These are phyloP conservation scores for Tylopilus orsonianus DNA, from an alignment of 1,284 basidiomycete species.

Conservation along the genomic window DNA sequence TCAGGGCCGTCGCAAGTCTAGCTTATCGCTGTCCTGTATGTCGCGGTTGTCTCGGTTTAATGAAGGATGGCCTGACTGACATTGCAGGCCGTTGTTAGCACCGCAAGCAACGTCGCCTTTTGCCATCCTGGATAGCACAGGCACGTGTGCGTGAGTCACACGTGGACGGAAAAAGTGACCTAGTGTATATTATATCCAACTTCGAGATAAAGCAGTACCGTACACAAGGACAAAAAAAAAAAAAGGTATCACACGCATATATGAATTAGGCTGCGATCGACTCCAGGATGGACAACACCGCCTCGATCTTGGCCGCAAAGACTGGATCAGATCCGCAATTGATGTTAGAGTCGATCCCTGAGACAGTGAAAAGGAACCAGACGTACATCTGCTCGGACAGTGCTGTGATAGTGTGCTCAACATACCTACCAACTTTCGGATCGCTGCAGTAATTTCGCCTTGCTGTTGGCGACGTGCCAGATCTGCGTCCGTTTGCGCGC, in stretches of 20 bases:
- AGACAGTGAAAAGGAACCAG: not conserved
- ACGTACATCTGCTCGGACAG: slow-evolving; percentile 21
- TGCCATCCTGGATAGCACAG: slow-evolving; percentile 24
- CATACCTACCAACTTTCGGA: slow-evolving; percentile 15
- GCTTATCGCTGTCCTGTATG: slow-evolving; percentile 27
- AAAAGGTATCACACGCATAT: not conserved
- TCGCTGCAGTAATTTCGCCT: slow-evolving; percentile 15
- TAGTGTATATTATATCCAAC: slow-evolving; percentile 1
- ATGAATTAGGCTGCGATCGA: slow-evolving; percentile 18
- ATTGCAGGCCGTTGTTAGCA: slow-evolving; percentile 10
- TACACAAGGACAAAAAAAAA: not conserved
- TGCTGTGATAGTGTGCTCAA: slow-evolving; percentile 23
- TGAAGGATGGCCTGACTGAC: slow-evolving; percentile 1
- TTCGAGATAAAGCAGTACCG: not conserved
- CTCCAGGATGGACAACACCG: slow-evolving; percentile 25
- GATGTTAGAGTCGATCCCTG: not conserved
- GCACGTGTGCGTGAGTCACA: slow-evolving; percentile 14
- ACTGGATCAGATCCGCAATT: slow-evolving; percentile 12
- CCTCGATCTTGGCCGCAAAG: slow-evolving; percentile 28
- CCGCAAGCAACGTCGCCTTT: slow-evolving; percentile 30
- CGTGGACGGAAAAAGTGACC: not conserved
- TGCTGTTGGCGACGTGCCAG: slow-evolving; percentile 8
- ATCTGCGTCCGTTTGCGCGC: slow-evolving; percentile 1
- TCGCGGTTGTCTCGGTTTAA: not conserved
- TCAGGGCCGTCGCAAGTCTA: slow-evolving; percentile 16